Percentiles rank a stretch among this genome's conserved stretches.
Conservation (phyloP, 2,329 filamentous ascomycete species). For the Tolypocladium cylindrosporum region DNA sequence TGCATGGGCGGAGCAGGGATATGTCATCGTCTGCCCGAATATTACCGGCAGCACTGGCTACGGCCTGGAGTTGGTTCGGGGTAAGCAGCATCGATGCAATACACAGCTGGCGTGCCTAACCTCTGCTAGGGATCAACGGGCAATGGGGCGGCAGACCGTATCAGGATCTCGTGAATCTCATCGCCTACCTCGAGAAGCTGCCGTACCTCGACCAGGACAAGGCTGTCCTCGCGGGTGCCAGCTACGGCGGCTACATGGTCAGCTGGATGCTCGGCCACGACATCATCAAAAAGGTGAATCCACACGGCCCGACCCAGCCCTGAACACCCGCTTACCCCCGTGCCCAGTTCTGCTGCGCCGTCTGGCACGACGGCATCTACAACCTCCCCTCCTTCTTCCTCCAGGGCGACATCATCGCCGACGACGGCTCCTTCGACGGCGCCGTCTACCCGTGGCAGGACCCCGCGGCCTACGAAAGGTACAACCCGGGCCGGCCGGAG, state of each 20-base stretch:
- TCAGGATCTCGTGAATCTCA: constrained; percentile 42
- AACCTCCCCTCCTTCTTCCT: constrained; percentile 17
- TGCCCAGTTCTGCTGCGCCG: constrained; percentile 11
- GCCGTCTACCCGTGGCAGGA: constrained; percentile 32
- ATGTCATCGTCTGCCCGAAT: constrained; percentile 49
- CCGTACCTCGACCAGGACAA: constrained; percentile 43
- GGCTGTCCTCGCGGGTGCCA: constrained; percentile 41
- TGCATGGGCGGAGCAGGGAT: constrained; percentile 51
- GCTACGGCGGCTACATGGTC: constrained; percentile 51
- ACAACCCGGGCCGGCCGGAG: constrained; percentile 35
- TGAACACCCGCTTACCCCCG: not conserved
- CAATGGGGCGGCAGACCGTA: constrained; percentile 45
- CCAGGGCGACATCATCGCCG: constrained; percentile 12
- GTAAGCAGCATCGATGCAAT: constrained; percentile 9
- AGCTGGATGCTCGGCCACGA: constrained; percentile 47
- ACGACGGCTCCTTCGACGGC: constrained; percentile 29
- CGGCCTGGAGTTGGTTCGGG: constrained; percentile 28
- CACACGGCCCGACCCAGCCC: not conserved
- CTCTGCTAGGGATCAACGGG: constrained; percentile 30
- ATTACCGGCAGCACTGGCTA: constrained; percentile 49
- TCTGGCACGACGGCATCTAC: constrained; percentile 41
- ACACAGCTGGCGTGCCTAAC: not conserved
- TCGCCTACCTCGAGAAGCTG: constrained; percentile 38
- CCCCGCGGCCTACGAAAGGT: constrained; percentile 35
- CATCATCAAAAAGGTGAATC: constrained; percentile 32